These are phyloP conservation scores for Candida tammaniensis DNA, from an alignment of 805 yeast genomes.

Conservation along the genomic window DNA sequence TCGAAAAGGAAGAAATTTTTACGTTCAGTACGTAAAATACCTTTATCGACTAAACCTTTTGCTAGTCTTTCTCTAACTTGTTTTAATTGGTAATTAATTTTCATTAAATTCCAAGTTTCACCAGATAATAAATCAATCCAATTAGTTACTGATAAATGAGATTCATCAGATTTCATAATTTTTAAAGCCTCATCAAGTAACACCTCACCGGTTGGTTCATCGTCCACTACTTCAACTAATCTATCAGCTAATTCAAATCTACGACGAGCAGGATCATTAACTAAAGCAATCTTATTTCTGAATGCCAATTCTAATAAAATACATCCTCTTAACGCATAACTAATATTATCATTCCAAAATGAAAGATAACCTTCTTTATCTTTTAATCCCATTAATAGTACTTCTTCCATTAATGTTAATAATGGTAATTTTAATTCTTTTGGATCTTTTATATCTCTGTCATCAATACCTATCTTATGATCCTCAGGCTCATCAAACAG, in stretches of 20 bases:
- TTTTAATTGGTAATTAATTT: conserved; percentile 90
- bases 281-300: conserved; percentile 82
- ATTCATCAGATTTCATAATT: conserved; percentile 82
- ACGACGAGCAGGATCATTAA: conserved; percentile 89
- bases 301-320: conserved; percentile 89
- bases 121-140: conserved; percentile 95
- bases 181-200: conserved; percentile 90
- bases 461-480: conserved; percentile 80
- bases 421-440: conserved; percentile 53
- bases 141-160: conserved; percentile 70
- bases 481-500: conserved; percentile 23
- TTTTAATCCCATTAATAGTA: conserved; percentile 84
- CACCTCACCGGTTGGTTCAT: conserved; percentile 89
- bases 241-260: conserved; percentile 87
- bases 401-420: conserved; percentile 95
- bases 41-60: conserved; percentile 96
- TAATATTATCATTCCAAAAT: conserved; percentile 97
- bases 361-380: conserved; percentile 95
- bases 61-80: conserved; percentile 96
- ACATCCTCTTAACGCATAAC: conserved; percentile 94
- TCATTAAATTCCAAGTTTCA: conserved; percentile 96
- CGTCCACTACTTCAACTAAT: conserved; percentile 81
- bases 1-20: conserved; percentile 92
- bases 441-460: conserved; percentile 54
- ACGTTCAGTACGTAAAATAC: conserved; percentile 91